Conservation (phyloP, 164 flowering plant genomes). For the Aristolochia contorta region DNA sequence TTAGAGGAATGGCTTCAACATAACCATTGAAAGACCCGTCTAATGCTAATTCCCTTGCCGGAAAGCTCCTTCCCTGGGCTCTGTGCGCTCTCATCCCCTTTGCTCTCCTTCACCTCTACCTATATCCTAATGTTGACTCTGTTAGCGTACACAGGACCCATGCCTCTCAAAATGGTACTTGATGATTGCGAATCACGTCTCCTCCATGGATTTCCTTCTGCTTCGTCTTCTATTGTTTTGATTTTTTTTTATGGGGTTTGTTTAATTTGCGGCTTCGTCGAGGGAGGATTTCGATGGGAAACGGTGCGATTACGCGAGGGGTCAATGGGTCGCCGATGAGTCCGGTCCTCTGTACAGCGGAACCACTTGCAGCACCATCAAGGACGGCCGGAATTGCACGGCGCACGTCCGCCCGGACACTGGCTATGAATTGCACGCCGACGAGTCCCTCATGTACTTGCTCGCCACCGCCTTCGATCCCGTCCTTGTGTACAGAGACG, state of each 20-base stretch:
- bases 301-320: conserved; percentile 52
- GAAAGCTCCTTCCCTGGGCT: conserved; percentile 38
- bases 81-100: conserved; percentile 42
- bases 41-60: conserved; percentile 14
- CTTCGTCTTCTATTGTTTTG: background rate
- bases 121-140: conserved; percentile 29
- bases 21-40: conserved; percentile 25
- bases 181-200: no score
- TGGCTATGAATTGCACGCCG: conserved; percentile 67
- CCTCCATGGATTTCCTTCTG: background rate
- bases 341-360: conserved; percentile 67
- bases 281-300: background rate
- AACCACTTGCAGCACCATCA: conserved; percentile 66
- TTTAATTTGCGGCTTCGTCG: no score
- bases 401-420: conserved; percentile 68
- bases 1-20: conserved; percentile 23
- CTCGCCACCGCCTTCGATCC: no score
- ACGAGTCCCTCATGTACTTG: no score
- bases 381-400: conserved; percentile 79
- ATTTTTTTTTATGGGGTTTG: background rate
- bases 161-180: conserved; percentile 10
- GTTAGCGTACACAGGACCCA: conserved; percentile 7
- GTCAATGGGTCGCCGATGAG: conserved; percentile 60
- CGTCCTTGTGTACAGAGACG: no score
- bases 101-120: conserved; percentile 41